A percentile compares a stretch with the other conserved stretches of the same genome.
Conservation (phyloP, 352 stramenopile species). For the Pythium plurisporium region DNA sequence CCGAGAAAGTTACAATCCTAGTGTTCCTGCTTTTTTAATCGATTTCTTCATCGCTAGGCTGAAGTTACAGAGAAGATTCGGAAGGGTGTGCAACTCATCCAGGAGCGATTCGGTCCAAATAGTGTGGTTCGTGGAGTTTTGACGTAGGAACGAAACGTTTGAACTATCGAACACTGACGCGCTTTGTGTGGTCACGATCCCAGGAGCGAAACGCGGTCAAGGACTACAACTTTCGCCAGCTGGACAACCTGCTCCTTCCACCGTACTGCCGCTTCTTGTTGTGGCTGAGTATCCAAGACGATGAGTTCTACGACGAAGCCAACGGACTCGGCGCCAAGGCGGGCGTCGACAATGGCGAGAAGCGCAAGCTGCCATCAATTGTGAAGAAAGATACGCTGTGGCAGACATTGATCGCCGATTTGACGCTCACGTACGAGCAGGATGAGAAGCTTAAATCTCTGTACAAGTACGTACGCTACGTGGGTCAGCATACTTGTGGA, state of each 20-base stretch:
- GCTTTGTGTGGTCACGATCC: slow-evolving; percentile 13
- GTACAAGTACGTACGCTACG: slow-evolving; percentile 62
- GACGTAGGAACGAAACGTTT: slow-evolving; percentile 21
- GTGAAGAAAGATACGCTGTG: slow-evolving; percentile 85
- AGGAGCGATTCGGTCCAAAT: slow-evolving; percentile 81
- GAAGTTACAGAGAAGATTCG: slow-evolving; percentile 70
- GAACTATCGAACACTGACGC: not conserved
- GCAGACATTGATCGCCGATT: slow-evolving; percentile 67
- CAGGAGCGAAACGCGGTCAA: slow-evolving; percentile 73
- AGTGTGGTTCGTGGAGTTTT: slow-evolving; percentile 35
- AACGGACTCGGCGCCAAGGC: slow-evolving; percentile 42
- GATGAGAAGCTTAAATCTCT: slow-evolving; percentile 87
- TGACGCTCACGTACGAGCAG: slow-evolving; percentile 85
- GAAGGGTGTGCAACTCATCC: slow-evolving; percentile 70
- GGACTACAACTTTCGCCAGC: slow-evolving; percentile 88
- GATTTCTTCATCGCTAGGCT: not conserved
- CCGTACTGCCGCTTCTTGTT: slow-evolving; percentile 88
- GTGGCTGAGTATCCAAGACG: slow-evolving; percentile 86
- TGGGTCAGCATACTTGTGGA: too few species aligned
- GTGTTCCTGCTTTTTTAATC: not conserved
- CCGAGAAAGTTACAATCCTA: not conserved
- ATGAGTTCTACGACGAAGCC: slow-evolving; percentile 77
- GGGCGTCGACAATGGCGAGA: slow-evolving; percentile 43
- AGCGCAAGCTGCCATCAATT: slow-evolving; percentile 55
- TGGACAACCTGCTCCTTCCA: slow-evolving; percentile 79